These are phyloP conservation scores for Chalara sp. DNA, from an alignment of 2,329 filamentous ascomycete genomes.

Conservation along the genomic window DNA sequence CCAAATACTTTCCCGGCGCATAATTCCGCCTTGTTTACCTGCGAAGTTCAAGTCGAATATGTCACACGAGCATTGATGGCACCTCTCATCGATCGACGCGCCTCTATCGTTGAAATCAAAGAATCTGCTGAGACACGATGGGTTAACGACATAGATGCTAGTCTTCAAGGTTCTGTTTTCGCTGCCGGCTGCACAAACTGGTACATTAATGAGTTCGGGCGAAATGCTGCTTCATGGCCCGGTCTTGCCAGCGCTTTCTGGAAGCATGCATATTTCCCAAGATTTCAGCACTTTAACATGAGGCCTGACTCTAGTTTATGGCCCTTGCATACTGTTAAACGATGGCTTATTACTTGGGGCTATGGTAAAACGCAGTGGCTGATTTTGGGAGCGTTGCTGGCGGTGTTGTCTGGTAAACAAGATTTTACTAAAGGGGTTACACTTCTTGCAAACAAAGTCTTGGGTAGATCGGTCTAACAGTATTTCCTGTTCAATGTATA, in stretches of 20 bases:
- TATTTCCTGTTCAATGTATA: too few relatives aligned
- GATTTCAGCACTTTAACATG: conserved; percentile 27
- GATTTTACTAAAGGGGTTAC: too few relatives aligned
- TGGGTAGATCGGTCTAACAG: too few relatives aligned
- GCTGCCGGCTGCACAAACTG: conserved; percentile 33
- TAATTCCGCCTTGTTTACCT: conserved; percentile 28
- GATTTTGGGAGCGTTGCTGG: too few relatives aligned
- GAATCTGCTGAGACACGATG: conserved; percentile 26
- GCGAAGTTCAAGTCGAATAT: conserved; percentile 27
- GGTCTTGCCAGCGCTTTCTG: neutral
- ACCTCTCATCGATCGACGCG: conserved; percentile 20
- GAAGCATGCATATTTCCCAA: conserved; percentile 33
- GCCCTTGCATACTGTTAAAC: too few relatives aligned
- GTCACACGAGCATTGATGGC: conserved; percentile 22
- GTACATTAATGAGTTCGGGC: conserved; percentile 33
- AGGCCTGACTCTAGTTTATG: too few relatives aligned
- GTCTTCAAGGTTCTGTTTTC: conserved; percentile 30
- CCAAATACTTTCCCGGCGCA: conserved; percentile 26
- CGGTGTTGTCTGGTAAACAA: too few relatives aligned
- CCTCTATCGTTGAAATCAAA: conserved; percentile 30
- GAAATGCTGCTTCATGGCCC: conserved; percentile 23
- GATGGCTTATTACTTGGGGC: too few relatives aligned
- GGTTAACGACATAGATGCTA: conserved; percentile 25
- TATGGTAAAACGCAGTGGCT: too few relatives aligned
- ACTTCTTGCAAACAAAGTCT: too few relatives aligned